Evolutionary conservation across 305 asterid genomes (phyloP).

Genomic region (Withania somnifera): DNA sequence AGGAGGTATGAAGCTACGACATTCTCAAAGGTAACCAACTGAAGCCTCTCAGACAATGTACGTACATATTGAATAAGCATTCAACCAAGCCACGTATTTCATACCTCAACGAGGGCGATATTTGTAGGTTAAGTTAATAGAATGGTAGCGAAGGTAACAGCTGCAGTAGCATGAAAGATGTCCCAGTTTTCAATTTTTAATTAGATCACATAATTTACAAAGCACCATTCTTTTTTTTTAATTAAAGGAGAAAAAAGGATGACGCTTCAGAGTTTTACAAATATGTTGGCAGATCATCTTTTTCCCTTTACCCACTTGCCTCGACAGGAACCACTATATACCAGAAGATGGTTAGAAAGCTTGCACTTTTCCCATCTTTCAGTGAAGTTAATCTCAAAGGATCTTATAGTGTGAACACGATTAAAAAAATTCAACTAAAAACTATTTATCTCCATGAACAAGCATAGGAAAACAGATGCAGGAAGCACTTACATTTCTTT

Average conservation of each 20-base stretch:
- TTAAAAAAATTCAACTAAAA: not conserved
- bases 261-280: not conserved
- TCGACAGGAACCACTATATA: not conserved
- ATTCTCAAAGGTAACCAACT: not conserved
- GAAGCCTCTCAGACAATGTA: not conserved
- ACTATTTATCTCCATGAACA: not conserved
- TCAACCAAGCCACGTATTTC: not conserved
- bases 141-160: not conserved
- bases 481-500: constrained; percentile 57
- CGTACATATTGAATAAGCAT: not conserved
- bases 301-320: not conserved
- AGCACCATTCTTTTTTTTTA: not conserved
- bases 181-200: not conserved
- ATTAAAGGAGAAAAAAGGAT: not conserved
- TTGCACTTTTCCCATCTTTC: not conserved
- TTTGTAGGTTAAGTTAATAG: not conserved
- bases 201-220: not conserved
- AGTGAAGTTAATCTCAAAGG: not conserved
- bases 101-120: not conserved
- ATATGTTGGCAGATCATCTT: not conserved
- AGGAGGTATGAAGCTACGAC: not conserved
- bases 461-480: constrained; percentile 8
- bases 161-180: not conserved
- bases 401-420: not conserved
- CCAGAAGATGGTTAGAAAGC: not conserved